These are phyloP conservation scores for Chlamydomonas sp. DNA, from an alignment of 139 green algal species.

Conservation along the genomic window DNA sequence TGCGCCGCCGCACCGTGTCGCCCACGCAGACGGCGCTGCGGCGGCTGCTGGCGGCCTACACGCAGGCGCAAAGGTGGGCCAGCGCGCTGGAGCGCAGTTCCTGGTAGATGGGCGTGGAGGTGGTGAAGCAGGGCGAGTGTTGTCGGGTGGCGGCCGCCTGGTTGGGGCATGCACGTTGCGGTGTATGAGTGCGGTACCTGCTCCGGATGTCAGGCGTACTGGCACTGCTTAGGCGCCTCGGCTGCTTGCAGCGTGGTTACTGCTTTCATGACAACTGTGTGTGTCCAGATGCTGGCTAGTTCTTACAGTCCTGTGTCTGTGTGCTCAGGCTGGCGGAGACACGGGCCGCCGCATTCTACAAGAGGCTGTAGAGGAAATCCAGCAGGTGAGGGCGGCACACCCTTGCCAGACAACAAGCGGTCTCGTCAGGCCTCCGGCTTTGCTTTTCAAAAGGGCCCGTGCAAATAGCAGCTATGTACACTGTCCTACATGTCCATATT, in stretches of 20 bases:
- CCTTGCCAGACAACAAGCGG: too few relatives aligned
- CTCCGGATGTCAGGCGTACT: not conserved
- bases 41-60: conserved; percentile 55
- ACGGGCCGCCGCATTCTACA: conserved; percentile 40
- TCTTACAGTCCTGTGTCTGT: not conserved
- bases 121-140: not conserved
- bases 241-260: not conserved
- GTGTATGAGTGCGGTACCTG: not conserved
- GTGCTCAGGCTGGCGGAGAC: conserved; percentile 40
- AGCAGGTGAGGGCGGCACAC: not conserved
- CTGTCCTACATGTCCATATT: too few relatives aligned
- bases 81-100: not conserved
- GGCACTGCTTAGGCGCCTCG: not conserved
- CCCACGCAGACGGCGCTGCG: conserved; percentile 44
- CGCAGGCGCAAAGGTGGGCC: conserved; percentile 48
- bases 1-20: conserved; percentile 2
- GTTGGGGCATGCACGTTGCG: not conserved
- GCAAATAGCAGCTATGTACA: too few relatives aligned
- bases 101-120: not conserved
- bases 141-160: not conserved
- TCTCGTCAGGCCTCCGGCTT: too few relatives aligned
- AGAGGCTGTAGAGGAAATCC: conserved; percentile 49
- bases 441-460: too few relatives aligned
- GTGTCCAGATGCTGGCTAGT: not conserved
- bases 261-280: not conserved